Base-by-base conservation (phyloP, 495 filamentous ascomycete genomes). In the Podospora sp. region DNA sequence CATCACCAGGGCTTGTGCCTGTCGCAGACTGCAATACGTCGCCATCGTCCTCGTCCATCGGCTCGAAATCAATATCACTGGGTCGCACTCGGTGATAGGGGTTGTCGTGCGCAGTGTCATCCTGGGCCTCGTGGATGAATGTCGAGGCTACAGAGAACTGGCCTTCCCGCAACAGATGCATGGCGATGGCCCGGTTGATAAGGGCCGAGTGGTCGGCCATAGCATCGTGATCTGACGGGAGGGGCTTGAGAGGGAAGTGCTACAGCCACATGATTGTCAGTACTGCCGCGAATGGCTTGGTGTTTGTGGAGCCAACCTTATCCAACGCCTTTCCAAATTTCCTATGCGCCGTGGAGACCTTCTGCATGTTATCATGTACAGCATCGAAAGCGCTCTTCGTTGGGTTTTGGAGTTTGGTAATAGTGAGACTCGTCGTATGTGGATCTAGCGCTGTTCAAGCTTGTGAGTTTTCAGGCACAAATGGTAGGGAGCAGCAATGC, bases 141-240 rank as follows among this genome's bases (percentile, higher is more conserved):
- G 90, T 92, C 5, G 88, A 83, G 2, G 94, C 94, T 0, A 97
- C 94, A 18, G 78, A 81, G 76, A 99, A 98, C 74, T 97, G 91
- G 40, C 95, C 95, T 81, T 98, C 96, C 24, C 95, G 89, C 20
- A 98, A 85, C 16, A 99, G 83, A 76, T 99, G 95, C 93, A 99
- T 97, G 2, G 91, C 92, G 63, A 98, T 95, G 22, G 95, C 95
- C 24, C 93, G 85, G 75, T 98, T 94, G 71, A 97, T 91, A 11
- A 97, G 84, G 40, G 84, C 78, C 6, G 89, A 82, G 66, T 96
- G 88, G 25, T 89, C 85, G 6, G 87, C 88, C 70, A 97, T 86
- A n/a, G 87, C 90, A 76, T 97, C 93, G 73, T 92, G 89, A 51
- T 93, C 91, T 56, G 88, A 89, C 0, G 93, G 92, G 2, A 97